These are phyloP conservation scores for Calonectria hawksworthii DNA, from an alignment of 2,329 filamentous ascomycete species.

Conservation along the genomic window DNA sequence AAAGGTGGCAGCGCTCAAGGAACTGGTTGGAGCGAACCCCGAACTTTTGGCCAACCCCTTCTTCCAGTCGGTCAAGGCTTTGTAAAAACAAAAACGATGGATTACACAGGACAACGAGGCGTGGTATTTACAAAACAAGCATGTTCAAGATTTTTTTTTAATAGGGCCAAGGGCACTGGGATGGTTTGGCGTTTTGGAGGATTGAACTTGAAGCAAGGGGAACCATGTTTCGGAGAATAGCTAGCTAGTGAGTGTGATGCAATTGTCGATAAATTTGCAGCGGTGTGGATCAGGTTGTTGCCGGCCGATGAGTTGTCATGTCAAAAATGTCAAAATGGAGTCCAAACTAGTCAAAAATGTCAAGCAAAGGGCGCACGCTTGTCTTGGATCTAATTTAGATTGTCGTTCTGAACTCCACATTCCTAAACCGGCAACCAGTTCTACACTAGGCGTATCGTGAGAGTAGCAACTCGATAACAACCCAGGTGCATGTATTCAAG, in stretches of 20 bases:
- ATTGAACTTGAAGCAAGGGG: background rate
- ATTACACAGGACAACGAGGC: background rate
- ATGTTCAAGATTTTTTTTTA: background rate
- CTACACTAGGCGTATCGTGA: background rate
- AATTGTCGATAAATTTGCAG: conserved; percentile 4
- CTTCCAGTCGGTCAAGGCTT: conserved; percentile 74
- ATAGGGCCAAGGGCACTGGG: background rate
- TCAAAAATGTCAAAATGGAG: background rate
- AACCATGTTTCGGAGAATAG: conserved; percentile 7
- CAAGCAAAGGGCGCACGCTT: background rate
- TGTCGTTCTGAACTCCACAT: background rate
- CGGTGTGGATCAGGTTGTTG: background rate
- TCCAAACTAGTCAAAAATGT: background rate
- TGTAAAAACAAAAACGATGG: conserved; percentile 52
- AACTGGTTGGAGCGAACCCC: conserved; percentile 81
- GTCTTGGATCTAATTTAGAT: background rate
- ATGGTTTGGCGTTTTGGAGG: conserved; percentile 19
- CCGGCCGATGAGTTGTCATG: background rate
- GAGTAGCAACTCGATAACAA: background rate
- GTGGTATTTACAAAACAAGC: conserved; percentile 17
- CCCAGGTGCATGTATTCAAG: background rate
- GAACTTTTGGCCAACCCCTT: conserved; percentile 76
- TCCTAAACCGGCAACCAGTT: background rate
- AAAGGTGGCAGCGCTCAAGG: conserved; percentile 83
- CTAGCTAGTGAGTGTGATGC: conserved; percentile 2